Evolutionary conservation across 2,329 filamentous ascomycete species (phyloP), one percentile per base, ranked within the genome.

Genomic region (Colletotrichum lini): DNA sequence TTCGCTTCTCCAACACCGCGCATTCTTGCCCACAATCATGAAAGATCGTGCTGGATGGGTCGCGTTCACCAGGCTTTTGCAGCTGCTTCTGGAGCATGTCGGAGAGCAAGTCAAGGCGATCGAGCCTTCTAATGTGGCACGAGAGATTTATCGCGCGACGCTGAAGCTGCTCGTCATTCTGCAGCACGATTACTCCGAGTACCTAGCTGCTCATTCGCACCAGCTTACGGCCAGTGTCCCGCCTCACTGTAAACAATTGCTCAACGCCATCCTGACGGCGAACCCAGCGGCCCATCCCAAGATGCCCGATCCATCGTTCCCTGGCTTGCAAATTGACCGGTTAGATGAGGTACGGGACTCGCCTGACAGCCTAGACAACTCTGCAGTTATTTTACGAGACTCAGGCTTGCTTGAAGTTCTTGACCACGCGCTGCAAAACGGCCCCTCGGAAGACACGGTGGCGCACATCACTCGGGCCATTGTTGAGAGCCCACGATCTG

Each of bases 101-200:
- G 92, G 93, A 40, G 92, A 96, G 75, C 89, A 96, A 73, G 86
- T 98, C 74, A 96, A 96, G 81, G 88, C 91, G 12, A 84, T 91
- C 38, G 91, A 91, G 69, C 87, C 94, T 18, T 87, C 91, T 4
- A 86, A 90, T 44, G 87, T 93, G 61, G 90, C 92, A 44, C 95
- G 94, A 79, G 94, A 96, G 65, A 90, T 97, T 72, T 98, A 98
- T 80, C 92, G 94, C 72, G 94, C 92, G 10, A 90, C 93, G 1
- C 84, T 97, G 58, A 95, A 97, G 78, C 89, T 98, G 71, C 84
- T 98, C 65, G 85, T 97, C 44, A 89, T 97, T 63, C 85, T 99
- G 64, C 94, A 98, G 75, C 96, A 98, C 78, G 96, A 99, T 80
- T 98, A 94, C 81, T 93, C 96, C 0, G 95, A 98, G 67, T 99